Evolutionary conservation across 495 filamentous ascomycete species (phyloP), one percentile per base, ranked within the genome.

Genomic region (Lepidopterella palustris): DNA sequence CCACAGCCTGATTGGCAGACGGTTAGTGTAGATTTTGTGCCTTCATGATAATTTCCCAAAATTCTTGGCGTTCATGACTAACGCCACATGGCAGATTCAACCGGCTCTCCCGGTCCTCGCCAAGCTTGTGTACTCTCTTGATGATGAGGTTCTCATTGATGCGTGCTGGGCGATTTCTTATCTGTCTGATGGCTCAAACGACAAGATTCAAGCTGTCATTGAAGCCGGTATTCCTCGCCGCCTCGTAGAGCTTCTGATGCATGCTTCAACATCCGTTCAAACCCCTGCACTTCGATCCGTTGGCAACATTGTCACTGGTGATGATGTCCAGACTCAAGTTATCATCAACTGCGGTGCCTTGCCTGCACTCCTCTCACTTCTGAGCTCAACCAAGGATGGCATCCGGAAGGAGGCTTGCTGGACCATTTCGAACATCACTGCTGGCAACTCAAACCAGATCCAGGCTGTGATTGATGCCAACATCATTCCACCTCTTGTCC

Each of bases 141-240:
- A 99, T 68, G 95, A 99, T 61, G 95, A 99, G 72, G 95, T 99
- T 49, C 78, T 99, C 62, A 99, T 99, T 65, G 95, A 99, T 74
- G 93, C 95, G 48, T 99, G 95, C 83, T 99, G 95, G 95, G 95
- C 95, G 53, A 97, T 99, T 72, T 97, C 95, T 4, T 99, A 99
- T 67, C 82, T 99, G 40, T 97, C 95, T n/a, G 95, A 99, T 73
- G 95, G 95, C 20, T 85, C 90, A 62, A 99, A 99, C 71, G 95
- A 99, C 67, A 99, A 99, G 80, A 99, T 99, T 63, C 95, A 99
- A 74, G 92, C 95, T 47, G 95, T 99, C 42, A 97, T 99, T 70
- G 95, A 97, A 74, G 93, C 92, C 53, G 91, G 92, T 55, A 99
- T 99, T 62, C 95, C 95, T 60, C 92, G 95, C 62, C 90, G 95